phyloP scores from a whole-genome alignment of 2,329 filamentous ascomycete species.

The Claviceps monticola region DNA sequence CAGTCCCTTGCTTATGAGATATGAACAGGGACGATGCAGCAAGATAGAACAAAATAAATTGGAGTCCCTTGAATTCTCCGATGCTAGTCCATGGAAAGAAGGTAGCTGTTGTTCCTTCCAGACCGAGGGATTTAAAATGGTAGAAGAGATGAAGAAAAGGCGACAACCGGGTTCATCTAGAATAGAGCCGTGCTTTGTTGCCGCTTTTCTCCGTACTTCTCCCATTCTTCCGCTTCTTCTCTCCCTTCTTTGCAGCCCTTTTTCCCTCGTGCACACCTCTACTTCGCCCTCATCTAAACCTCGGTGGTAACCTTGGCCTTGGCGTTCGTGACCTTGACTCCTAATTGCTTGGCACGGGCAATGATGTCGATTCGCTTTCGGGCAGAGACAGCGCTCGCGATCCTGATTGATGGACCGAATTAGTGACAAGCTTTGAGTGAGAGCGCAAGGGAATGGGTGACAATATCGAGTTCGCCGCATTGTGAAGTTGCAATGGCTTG shows the following conservation, averaged over 20 bases:
- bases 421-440: neutral
- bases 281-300: constrained; percentile 38
- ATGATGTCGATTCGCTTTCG: constrained; percentile 98
- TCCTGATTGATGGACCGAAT: constrained; percentile 41
- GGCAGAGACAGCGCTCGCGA: constrained; percentile 94
- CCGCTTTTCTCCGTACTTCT: neutral
- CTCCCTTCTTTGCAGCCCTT: neutral
- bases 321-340: constrained; percentile 98
- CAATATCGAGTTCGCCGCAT: neutral
- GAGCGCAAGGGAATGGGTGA: too few relatives aligned
- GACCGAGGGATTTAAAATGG: neutral
- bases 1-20: neutral
- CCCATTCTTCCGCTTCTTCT: neutral
- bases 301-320: constrained; percentile 99
- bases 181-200: neutral
- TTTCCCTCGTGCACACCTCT: neutral
- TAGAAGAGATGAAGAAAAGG: neutral
- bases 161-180: constrained; percentile 1
- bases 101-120: neutral
- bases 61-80: neutral
- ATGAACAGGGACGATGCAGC: neutral
- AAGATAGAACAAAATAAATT: neutral
- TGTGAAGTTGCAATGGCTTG: neutral
- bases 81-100: neutral
- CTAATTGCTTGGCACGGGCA: constrained; percentile 90